Conservation (phyloP, 1,139 yeast species). For the Candida freyschussii region DNA sequence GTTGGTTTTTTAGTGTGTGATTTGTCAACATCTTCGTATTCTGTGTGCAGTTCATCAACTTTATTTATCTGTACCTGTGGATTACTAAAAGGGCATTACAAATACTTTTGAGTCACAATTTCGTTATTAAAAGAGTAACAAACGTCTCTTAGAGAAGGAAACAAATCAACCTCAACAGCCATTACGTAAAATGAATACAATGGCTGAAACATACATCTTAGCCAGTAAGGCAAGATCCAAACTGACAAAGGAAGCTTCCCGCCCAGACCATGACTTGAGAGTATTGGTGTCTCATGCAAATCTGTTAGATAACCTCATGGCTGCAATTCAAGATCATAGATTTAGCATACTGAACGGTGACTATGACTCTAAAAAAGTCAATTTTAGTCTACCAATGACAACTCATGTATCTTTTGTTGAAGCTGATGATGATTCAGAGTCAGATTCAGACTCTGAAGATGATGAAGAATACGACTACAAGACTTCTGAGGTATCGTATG, state of each 20-base stretch:
- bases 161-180: no score
- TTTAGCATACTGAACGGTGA: constrained; percentile 11
- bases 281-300: constrained; percentile 72
- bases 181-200: constrained; percentile 17
- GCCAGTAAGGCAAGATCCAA: constrained; percentile 68
- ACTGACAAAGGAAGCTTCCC: constrained; percentile 61
- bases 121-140: no score
- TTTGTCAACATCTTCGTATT: no score
- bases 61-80: no score
- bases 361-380: constrained; percentile 6
- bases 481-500: no score
- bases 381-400: constrained; percentile 7
- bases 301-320: constrained; percentile 66
- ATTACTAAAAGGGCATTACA: no score
- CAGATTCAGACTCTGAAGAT: constrained; percentile 16
- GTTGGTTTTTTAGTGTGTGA: no score
- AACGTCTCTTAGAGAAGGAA: no score
- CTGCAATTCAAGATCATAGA: constrained; percentile 25
- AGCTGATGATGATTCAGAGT: constrained; percentile 20
- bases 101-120: no score
- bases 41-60: no score
- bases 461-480: constrained; percentile 13
- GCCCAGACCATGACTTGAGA: constrained; percentile 56
- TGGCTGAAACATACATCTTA: constrained; percentile 45
- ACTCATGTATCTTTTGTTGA: constrained; percentile 19